A percentile compares a stretch with the other conserved stretches of the same genome.
Evolutionary conservation across 345 rosid genomes (phyloP).

Genomic region (Gossypium anomalum): DNA sequence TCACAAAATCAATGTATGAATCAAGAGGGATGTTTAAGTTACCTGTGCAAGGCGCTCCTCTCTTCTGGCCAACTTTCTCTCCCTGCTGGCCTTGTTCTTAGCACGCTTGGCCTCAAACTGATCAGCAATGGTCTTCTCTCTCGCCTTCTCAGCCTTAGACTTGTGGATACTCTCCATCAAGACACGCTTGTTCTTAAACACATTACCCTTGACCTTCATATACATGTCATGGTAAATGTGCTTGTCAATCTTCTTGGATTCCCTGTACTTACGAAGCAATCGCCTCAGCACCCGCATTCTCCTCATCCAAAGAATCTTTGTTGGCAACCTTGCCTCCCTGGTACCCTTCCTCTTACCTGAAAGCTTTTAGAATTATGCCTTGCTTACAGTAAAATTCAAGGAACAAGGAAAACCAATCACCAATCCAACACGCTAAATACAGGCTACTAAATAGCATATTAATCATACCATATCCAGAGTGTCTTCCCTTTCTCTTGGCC

Average conservation of each 20-base stretch:
- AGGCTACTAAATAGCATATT: neutral
- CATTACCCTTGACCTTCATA: conserved; percentile 79
- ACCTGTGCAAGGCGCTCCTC: conserved; percentile 72
- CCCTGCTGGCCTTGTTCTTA: conserved; percentile 79
- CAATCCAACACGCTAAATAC: neutral
- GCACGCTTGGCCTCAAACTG: conserved; percentile 72
- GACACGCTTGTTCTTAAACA: conserved; percentile 72
- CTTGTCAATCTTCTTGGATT: conserved; percentile 69
- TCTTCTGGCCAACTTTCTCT: conserved; percentile 65
- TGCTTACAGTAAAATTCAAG: neutral
- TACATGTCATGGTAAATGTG: conserved; percentile 88
- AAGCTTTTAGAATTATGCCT: neutral
- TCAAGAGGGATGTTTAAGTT: neutral
- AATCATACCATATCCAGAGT: conserved; percentile 65
- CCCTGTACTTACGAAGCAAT: conserved; percentile 52
- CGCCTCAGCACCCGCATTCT: conserved; percentile 73
- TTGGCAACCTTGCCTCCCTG: conserved; percentile 76
- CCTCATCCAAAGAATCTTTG: conserved; percentile 71
- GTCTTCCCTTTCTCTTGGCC: conserved; percentile 76
- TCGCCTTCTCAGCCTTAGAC: conserved; percentile 63
- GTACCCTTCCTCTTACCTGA: conserved; percentile 78
- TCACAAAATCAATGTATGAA: neutral
- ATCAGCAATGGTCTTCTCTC: conserved; percentile 66
- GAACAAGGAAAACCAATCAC: neutral
- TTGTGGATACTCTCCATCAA: conserved; percentile 83